phyloP scores from a whole-genome alignment of 352 stramenopile species.

The Phytophthora palmivora region DNA sequence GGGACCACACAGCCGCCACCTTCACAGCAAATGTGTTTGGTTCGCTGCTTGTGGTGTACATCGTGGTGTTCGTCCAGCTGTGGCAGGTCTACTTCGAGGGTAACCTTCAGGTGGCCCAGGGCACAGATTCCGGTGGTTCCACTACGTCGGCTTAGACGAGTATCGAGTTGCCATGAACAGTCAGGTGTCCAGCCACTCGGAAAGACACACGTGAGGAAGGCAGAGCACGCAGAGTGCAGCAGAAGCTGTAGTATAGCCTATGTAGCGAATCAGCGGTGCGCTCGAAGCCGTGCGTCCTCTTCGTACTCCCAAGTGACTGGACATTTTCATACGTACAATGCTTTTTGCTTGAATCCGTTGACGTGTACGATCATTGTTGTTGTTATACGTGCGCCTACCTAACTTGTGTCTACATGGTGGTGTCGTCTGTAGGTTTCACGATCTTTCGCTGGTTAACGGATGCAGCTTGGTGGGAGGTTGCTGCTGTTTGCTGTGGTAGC shows the following conservation, averaged over 20 bases:
- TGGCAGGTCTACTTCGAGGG: conserved; percentile 86
- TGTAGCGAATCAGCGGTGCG: conserved; percentile 40
- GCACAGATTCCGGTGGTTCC: conserved; percentile 29
- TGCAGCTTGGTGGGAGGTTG: conserved; percentile 12
- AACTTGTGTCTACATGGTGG: too few species aligned
- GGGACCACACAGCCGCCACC: conserved; percentile 85
- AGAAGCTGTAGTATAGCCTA: conserved; percentile 46
- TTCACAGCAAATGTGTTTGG: conserved; percentile 88
- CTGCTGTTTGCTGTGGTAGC: not conserved
- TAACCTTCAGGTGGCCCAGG: conserved; percentile 76
- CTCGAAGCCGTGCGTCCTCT: conserved; percentile 16
- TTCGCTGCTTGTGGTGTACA: conserved; percentile 81
- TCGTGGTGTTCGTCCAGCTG: conserved; percentile 90
- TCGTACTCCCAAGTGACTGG: conserved; percentile 31
- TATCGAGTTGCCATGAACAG: conserved; percentile 27
- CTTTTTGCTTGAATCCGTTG: conserved; percentile 29
- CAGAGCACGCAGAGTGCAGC: conserved; percentile 26
- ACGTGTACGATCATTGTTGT: not conserved
- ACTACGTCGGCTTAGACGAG: conserved; percentile 32
- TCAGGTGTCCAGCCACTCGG: conserved; percentile 7
- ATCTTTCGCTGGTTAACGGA: conserved; percentile 26
- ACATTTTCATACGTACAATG: conserved; percentile 50
- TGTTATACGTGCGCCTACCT: too few species aligned
- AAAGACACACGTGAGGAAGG: conserved; percentile 1
- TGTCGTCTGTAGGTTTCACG: not conserved